These are phyloP conservation scores for Plasmodium reichenowi DNA, from an alignment of 169 alveolate genomes.

Conservation along the genomic window DNA sequence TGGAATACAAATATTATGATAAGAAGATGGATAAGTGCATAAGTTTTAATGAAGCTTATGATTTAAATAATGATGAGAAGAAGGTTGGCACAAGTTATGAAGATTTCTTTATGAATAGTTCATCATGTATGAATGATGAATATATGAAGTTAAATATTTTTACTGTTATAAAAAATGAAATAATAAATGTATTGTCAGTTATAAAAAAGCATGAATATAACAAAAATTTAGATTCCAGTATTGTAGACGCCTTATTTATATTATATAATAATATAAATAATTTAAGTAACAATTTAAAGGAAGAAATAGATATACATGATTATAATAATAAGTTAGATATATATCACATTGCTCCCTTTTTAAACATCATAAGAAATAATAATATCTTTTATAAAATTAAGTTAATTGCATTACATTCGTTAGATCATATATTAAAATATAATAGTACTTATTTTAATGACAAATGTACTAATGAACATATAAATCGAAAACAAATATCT, in stretches of 20 bases:
- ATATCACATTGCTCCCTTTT: conserved; percentile 76
- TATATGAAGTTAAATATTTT: conserved; percentile 50
- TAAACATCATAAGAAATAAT: conserved; percentile 74
- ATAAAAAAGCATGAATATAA: conserved; percentile 73
- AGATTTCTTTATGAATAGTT: background rate
- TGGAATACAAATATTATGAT: conserved; percentile 56
- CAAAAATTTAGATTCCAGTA: conserved; percentile 71
- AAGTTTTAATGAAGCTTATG: background rate
- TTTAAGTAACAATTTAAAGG: conserved; percentile 50
- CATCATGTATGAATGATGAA: conserved; percentile 21
- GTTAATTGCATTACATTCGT: conserved; percentile 58
- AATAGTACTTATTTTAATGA: conserved; percentile 46
- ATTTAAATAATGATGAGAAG: conserved; percentile 9
- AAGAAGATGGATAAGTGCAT: conserved; percentile 26
- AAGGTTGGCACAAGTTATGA: background rate
- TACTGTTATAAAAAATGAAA: conserved; percentile 76
- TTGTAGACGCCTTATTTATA: conserved; percentile 69
- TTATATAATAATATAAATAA: conserved; percentile 67
- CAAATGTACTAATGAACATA: background rate
- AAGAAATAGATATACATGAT: conserved; percentile 32
- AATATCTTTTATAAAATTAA: conserved; percentile 71
- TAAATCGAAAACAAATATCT: conserved; percentile 10
- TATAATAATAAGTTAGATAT: conserved; percentile 70
- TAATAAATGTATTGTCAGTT: conserved; percentile 69
- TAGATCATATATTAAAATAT: conserved; percentile 69